Evolutionary conservation across 352 stramenopile species (phyloP), one percentile per base, ranked within the genome.

Genomic region (Phytophthora hibernalis): DNA sequence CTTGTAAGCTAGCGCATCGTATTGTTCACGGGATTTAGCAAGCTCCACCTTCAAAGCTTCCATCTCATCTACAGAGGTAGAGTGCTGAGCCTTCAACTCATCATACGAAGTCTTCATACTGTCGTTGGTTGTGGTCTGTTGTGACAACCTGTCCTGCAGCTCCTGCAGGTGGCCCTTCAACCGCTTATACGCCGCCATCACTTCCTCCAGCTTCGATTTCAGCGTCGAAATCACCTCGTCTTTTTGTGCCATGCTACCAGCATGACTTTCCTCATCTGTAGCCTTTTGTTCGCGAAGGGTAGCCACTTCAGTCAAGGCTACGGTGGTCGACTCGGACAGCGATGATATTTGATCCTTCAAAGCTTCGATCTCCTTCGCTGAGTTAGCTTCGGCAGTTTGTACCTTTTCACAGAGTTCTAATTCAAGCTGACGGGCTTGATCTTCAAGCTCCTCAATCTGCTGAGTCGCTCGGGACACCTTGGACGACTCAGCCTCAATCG

Each of bases 131-230:
- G 70, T 65, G n/a, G 71, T 74, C 10, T 87, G 69, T 21, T 81
- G 65, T 11, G 68, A 55, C 30, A 87, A 49, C 2, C 64, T 65
- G 21, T 87, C 75, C 56, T 89, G 76, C 26, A 89, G 20, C 12
- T 85, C 78, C 9, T 81, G 68, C 6, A 78, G 55, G 42, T 78
- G 68, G 10, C 75, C 66, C 48, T 89, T 89, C 12, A 89, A 43
- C 0, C 79, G 78, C 49, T 90, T 89, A 53, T 89, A 90, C 51
- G 76, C 77, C n/a, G 20, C 47, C 43, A 90, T 74, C 12, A 93
- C 63, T n/a, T 89, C 82, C 61, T 87, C 81, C 11, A 86, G 61
- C 65, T 88, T 88, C 1, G 74, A 64, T 44, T 89, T 86, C 22
- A 92, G 61, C 49, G 75, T 87, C 3, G 44, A 44, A 24, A 90